Base-by-base conservation (phyloP, 2,329 filamentous ascomycete genomes). In the Cytospora piceae region DNA sequence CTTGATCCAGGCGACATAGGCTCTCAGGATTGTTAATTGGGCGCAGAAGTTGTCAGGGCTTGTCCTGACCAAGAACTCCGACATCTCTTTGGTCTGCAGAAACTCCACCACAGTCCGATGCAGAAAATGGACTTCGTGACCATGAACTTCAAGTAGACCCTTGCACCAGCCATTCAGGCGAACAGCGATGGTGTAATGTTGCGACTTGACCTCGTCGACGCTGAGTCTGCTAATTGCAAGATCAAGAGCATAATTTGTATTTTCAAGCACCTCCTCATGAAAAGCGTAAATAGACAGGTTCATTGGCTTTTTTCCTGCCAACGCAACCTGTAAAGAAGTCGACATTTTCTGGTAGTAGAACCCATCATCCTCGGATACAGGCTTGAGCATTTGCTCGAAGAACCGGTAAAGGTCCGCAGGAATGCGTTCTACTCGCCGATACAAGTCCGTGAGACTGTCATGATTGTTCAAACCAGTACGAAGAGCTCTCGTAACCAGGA, bases 291-390 rank as follows among this genome's bases (percentile, higher is more conserved):
- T 24, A 6, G 61, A 12, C 9, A 63, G 22, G 3, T 31, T 17
- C 15, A 56, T 24, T 8, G 61, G 52, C 12, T 24, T 20, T 9
- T 6, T 32, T 8, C 24, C 37, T 55, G 52, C 31, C 7, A 57
- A 12, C 7, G 52, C 17, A 15, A 32, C 49, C 17, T 51, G 61
- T 12, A 63, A 17, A 4, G 34, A 32, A 14, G 52, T 24, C n/a
- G 61, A 51, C 61, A 63, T 63, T 51, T 63, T 63, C 14, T 39
- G 17, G 12, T 20, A 4, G 20, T 63, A 57, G 52, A 63, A 54
- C 9, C 20, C 20, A 15, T 64, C 62, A 9, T 37, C 34, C 34
- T 37, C 34, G 14, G 34, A 37, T 4, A 42, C 62, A 2, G 49
- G 39, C 39, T 14, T n/a, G 17, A 64, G 22, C 8, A 64, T 58